Evolutionary conservation across 495 filamentous ascomycete genomes (phyloP).

Genomic region (Aspergillus cristatus): DNA sequence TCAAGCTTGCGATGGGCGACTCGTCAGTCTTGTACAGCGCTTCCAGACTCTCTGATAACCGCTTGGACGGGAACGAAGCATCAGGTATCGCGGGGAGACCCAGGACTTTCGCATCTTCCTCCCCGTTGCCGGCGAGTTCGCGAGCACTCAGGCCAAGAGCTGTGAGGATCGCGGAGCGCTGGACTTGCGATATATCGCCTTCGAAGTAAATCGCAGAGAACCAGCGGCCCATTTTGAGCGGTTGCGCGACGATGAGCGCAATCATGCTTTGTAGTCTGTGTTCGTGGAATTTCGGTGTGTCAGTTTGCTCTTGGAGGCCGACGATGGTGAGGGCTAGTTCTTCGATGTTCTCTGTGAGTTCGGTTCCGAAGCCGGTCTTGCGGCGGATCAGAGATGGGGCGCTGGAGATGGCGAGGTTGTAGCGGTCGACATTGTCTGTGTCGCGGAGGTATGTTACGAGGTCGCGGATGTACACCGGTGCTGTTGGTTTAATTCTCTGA

Average conservation of each 20-base stretch:
- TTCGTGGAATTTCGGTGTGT: slow-evolving; percentile 53
- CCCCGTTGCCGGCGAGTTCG: slow-evolving; percentile 73
- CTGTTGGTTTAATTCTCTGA: slow-evolving; percentile 67
- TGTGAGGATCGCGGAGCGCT: slow-evolving; percentile 72
- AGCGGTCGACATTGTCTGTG: slow-evolving; percentile 72
- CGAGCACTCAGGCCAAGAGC: slow-evolving; percentile 76
- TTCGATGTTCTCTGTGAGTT: slow-evolving; percentile 74
- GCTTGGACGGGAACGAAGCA: slow-evolving; percentile 63
- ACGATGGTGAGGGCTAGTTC: slow-evolving; percentile 69
- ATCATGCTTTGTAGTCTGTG: slow-evolving; percentile 76
- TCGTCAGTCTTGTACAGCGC: slow-evolving; percentile 33
- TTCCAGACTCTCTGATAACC: slow-evolving; percentile 48
- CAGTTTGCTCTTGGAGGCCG: slow-evolving; percentile 68
- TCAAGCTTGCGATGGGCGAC: slow-evolving; percentile 53
- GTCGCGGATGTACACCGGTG: slow-evolving; percentile 87
- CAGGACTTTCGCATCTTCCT: slow-evolving; percentile 44
- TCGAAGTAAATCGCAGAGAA: slow-evolving; percentile 80
- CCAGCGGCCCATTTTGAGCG: slow-evolving; percentile 70
- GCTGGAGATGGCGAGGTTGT: slow-evolving; percentile 67
- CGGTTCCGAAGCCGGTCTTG: slow-evolving; percentile 79
- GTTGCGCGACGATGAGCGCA: slow-evolving; percentile 66
- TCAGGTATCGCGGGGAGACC: slow-evolving; percentile 28
- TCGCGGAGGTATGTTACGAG: slow-evolving; percentile 71
- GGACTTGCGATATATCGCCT: slow-evolving; percentile 79
- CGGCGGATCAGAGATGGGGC: slow-evolving; percentile 75